A percentile compares a stretch with the other conserved stretches of the same genome.
phyloP scores from a whole-genome alignment of 345 rosid species.

The Streptanthus diversifolius region DNA sequence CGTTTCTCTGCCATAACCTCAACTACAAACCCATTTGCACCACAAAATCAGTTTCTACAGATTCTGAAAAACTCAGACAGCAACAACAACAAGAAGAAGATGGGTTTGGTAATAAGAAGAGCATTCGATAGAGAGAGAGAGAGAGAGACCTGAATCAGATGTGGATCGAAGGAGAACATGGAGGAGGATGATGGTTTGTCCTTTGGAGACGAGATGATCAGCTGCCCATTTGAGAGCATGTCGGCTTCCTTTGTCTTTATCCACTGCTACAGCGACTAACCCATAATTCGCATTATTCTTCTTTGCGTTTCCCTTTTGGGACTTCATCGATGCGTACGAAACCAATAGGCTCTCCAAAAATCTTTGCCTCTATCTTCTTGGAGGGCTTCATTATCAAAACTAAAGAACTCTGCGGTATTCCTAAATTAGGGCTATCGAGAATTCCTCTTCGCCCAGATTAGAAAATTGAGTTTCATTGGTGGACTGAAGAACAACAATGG shows the following conservation, averaged over 20 bases:
- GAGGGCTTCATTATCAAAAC: constrained; percentile 12
- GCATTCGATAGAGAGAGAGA: background rate
- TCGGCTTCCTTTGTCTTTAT: constrained; percentile 79
- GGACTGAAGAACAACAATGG: background rate
- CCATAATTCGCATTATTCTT: constrained; percentile 42
- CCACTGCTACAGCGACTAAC: constrained; percentile 75
- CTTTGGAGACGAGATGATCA: constrained; percentile 62
- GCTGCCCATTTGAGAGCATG: constrained; percentile 79
- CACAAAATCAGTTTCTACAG: background rate
- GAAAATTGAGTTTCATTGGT: constrained; percentile 12
- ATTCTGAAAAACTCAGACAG: background rate
- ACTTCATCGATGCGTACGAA: constrained; percentile 27
- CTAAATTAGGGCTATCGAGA: constrained; percentile 4
- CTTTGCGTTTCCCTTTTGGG: constrained; percentile 33
- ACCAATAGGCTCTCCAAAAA: background rate
- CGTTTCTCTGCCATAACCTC: constrained; percentile 33
- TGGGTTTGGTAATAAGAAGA: background rate
- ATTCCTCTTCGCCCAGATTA: background rate
- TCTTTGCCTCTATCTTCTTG: constrained; percentile 6
- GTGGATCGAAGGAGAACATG: constrained; percentile 49
- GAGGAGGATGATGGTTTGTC: constrained; percentile 65
- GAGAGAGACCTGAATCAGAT: constrained; percentile 27
- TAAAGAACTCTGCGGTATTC: background rate
- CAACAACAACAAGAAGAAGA: background rate
- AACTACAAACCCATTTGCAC: constrained; percentile 13